Evolutionary conservation across 805 yeast species (phyloP), one percentile per base, ranked within the genome.

Genomic region (Zygosaccharomyces rouxii): DNA sequence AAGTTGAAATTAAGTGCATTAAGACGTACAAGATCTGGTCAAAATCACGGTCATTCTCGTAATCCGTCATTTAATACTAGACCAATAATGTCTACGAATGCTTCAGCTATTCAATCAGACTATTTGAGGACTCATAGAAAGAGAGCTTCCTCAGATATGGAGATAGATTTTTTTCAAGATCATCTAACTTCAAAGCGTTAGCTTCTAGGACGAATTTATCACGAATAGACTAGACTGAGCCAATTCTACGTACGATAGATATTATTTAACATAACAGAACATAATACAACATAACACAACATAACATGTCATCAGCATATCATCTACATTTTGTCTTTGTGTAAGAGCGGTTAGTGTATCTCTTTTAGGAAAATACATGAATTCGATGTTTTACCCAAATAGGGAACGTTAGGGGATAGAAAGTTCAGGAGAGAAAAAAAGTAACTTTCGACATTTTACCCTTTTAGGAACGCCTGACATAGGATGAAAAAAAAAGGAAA

Each of bases 61-160:
- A 28, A 38, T 35, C 44, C 49, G 11, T 29, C 40, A 22, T 19
- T 40, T 9, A 37, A 22, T 19, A 23, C 41, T 6, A 35, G 38
- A 29, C 35, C 39, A 14, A 26, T 14, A 13, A 18, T 46, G 45
- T 35, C 41, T 9, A 23, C 40, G 5, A 19, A 35, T 16, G 14
- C 47, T 5, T 14, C 47, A n/a, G 14, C 35, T 16, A 31, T 14
- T 23, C 35, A 42, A 7, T 26, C 38, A 9, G 33, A 51, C 7
- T 54, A 48, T 43, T 29, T 54, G 23, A 42, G 48, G 31, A 48
- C 52, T 37, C 63, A 62, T 38, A 49, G 52, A 37, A 62, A 62
- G 46, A 57, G 66, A 47, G 55, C 61, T 23, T 57, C 64, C 9
- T 54, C 66, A 4, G 43, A 49, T 16, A 55, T 55, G 60, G 66